phyloP scores from a whole-genome alignment of 148 eudicot species.

The Chenopodium berlandieri region DNA sequence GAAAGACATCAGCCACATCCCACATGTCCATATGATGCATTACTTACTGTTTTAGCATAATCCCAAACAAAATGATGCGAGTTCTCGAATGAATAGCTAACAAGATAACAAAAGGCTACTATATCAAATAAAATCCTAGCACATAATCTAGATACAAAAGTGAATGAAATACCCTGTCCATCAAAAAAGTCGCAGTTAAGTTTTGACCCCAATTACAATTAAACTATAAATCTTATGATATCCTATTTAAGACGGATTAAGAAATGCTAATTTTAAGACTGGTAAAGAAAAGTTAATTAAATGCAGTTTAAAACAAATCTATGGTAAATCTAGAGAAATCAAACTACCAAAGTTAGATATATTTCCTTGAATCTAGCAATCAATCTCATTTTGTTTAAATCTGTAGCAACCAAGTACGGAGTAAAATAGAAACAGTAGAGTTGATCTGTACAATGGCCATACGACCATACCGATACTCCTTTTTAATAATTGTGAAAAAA shows the following conservation, averaged over 20 bases:
- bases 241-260: neutral
- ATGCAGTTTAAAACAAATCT: neutral
- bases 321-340: neutral
- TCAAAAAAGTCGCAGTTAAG: neutral
- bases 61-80: neutral
- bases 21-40: neutral
- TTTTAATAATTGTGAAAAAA: too few species aligned
- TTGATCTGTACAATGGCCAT: neutral
- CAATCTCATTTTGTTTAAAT: neutral
- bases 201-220: neutral
- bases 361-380: neutral
- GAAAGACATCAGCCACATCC: neutral
- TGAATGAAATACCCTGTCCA: neutral
- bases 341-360: neutral
- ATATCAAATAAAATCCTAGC: neutral
- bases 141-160: neutral
- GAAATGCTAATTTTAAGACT: neutral
- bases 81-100: neutral
- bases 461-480: too few species aligned
- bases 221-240: too few species aligned
- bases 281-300: neutral
- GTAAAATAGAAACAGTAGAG: neutral
- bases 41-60: neutral
- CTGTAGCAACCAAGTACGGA: neutral
- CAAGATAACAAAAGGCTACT: neutral